Conservation (phyloP, 2,329 filamentous ascomycete species). For the Epichloe scottii region DNA sequence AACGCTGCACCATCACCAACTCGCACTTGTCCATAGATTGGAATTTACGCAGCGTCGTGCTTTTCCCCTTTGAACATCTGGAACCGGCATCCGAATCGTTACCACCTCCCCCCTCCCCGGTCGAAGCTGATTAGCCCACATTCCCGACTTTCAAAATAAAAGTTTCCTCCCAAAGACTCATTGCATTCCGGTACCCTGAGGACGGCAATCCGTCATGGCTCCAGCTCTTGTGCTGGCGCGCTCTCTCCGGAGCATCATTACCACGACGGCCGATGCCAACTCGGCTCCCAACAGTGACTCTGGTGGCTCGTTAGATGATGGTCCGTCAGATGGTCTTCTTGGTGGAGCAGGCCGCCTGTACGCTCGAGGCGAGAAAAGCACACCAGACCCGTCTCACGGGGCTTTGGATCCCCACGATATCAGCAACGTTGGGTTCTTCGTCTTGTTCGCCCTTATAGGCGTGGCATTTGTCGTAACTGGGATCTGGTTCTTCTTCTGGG, state of each 20-base stretch:
- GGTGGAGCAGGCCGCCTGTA: slow-evolving; percentile 29
- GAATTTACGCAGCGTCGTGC: background rate
- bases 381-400: slow-evolving; percentile 31
- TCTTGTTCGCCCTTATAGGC: slow-evolving; percentile 75
- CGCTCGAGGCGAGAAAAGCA: slow-evolving; percentile 15
- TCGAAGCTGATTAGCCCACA: background rate
- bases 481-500: slow-evolving; percentile 99
- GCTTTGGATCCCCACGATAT: slow-evolving; percentile 42
- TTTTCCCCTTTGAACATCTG: background rate
- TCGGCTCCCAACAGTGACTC: slow-evolving; percentile 9
- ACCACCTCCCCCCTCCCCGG: background rate
- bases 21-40: background rate
- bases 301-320: background rate
- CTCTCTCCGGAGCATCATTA: slow-evolving; percentile 18
- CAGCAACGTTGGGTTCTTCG: slow-evolving; percentile 63
- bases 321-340: slow-evolving; percentile 27
- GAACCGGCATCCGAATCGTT: background rate
- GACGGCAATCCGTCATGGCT: slow-evolving; percentile 24
- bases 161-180: too few relatives aligned
- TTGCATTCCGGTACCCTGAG: background rate
- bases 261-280: slow-evolving; percentile 9
- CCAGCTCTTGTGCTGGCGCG: slow-evolving; percentile 22
- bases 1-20: background rate
- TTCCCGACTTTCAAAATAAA: background rate
- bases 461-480: slow-evolving; percentile 58